These are phyloP conservation scores for Phytophthora idaei DNA, from an alignment of 352 stramenopile genomes.

Conservation along the genomic window DNA sequence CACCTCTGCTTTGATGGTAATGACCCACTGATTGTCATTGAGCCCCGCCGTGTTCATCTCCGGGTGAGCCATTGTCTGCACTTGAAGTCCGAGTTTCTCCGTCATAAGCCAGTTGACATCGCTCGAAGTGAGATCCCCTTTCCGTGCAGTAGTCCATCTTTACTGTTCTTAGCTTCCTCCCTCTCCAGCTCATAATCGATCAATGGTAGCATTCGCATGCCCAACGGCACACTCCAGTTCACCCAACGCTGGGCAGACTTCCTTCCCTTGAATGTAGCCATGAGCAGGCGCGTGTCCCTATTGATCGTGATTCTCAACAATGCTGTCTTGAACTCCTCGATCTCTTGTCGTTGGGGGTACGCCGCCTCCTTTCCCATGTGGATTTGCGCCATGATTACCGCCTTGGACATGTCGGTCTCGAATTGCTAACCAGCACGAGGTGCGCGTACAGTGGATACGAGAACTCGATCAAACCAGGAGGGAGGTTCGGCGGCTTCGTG, in stretches of 20 bases:
- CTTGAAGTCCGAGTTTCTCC: background rate
- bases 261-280: constrained; percentile 6
- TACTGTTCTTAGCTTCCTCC: background rate
- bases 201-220: background rate
- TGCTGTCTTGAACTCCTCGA: constrained; percentile 3
- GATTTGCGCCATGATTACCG: background rate
- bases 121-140: background rate
- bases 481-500: no score
- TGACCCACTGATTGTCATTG: constrained; percentile 7
- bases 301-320: background rate
- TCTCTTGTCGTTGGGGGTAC: background rate
- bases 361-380: background rate
- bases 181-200: constrained; percentile 2
- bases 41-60: background rate
- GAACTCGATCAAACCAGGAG: no score
- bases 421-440: no score
- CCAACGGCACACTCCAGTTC: background rate
- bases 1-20: background rate
- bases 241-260: background rate
- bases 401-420: background rate
- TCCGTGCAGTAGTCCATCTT: background rate
- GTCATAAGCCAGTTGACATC: constrained; percentile 6
- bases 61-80: constrained; percentile 1
- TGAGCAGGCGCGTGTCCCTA: background rate
- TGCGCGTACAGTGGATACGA: no score